Evolutionary conservation across 2,329 filamentous ascomycete genomes (phyloP), one percentile per base, ranked within the genome.

Genomic region (Aspergillus hiratsukae): DNA sequence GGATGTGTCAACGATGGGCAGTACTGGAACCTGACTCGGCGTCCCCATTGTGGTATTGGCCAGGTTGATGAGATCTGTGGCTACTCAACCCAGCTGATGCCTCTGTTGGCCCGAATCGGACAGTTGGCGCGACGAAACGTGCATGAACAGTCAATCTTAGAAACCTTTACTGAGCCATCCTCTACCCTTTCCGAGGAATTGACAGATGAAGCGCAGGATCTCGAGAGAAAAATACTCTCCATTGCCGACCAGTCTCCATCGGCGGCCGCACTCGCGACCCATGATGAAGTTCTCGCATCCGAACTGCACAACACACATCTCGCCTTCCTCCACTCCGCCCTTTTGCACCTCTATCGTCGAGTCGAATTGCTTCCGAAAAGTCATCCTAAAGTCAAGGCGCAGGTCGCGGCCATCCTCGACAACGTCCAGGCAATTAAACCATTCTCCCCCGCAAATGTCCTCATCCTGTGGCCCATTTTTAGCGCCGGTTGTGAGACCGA

Each of bases 381-480:
- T 17, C 58, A 68, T 31, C 25, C 57, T 2, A 60, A 60, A 14
- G 66, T 68, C 17, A 58, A 63, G 25, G 40, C 51, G 5, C 66
- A 65, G 8, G 53, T 66, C 4, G 45, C n/a, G 1, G 59, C 56
- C 3, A 65, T 68, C 14, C 41, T 69, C 8, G 37, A 60, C 2
- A 61, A 63, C 2, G 43, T 69, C 1, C 8, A 58, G 23, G 28
- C 52, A 1, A 65, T 70, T 5, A 53, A 55, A 6, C 57, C 64
- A 0, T 58, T 58, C n/a, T 71, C 68, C 0, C 54, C 59, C 0
- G 63, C 66, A 4, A 71, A 68, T 40, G 68, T 69, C 11, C 54
- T 69, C 2, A 65, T 69, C 6, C 57, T 70, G 1, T 71, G 69
- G 68, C 69, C 69, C 0, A 59, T 70, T n/a, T 71, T 71, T n/a